Base-by-base conservation (phyloP, 495 filamentous ascomycete species). In the Beverwykella pulmonaria region DNA sequence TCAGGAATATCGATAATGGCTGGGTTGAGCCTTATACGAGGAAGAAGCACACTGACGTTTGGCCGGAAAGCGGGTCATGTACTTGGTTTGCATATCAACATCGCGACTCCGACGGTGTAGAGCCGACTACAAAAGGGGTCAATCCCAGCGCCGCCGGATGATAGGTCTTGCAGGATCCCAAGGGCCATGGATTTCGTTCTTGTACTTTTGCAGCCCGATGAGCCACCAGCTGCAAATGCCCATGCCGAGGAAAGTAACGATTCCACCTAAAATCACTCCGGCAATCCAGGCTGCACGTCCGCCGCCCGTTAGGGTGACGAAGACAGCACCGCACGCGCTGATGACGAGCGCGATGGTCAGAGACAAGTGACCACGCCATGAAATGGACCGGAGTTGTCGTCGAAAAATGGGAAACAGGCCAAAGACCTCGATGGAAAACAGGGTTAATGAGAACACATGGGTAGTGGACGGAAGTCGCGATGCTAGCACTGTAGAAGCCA, bases 201-300 rank as follows among this genome's bases (percentile, higher is more conserved):
- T 98, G 77, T 97, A 98, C 80, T 93, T 93, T 78, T 98, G 94
- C 75, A 98, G 77, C 50, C 91, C 90, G 73, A 98, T 98, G 61
- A 98, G 79, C 95, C 95, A 98, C 93, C 92, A 97, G 70, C 90
- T 93, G 74, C 93, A 97, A 46, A 91, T 88, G 1, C 93, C 94
- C 91, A 97, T 96, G 1, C 85, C 88, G 30, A 96, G 69, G 2
- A 85, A 84, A 1, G 88, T 90, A 34, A 88, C 71, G 50, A 90
- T 75, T 23, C 84, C 83, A 5, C 93, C 90, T 5, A 96, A 74
- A 41, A 96, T 82, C 12, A 88, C 87, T 0, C 92, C 82, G 0
- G 91, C 80, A 30, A 90, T 79, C 0, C 87, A 90, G 5, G 86
- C 86, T 61, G 83, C 88, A 88, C 89, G 93, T 26, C 90, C 89